Evolutionary conservation across 352 stramenopile species (phyloP).

Genomic region (Pythium folliculosum): DNA sequence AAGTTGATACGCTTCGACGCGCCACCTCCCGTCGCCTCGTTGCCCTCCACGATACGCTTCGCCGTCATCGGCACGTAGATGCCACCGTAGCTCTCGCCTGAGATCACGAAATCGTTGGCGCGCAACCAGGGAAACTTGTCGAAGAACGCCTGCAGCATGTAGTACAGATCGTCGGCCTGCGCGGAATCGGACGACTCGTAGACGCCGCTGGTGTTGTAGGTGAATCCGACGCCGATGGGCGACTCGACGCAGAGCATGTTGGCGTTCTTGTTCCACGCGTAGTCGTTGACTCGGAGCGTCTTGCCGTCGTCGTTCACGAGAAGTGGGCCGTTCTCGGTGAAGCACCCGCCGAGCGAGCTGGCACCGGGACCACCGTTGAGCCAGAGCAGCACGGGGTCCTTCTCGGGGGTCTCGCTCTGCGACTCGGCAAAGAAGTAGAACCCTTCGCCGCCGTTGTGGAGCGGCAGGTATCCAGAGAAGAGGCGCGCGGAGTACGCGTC

Average conservation of each 20-base stretch:
- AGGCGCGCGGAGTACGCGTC: constrained; percentile 46
- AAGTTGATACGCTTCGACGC: constrained; percentile 51
- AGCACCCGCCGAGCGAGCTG: constrained; percentile 60
- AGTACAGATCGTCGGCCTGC: constrained; percentile 77
- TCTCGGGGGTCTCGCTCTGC: constrained; percentile 31
- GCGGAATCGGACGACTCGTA: constrained; percentile 77
- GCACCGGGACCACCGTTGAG: constrained; percentile 66
- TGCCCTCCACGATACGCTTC: constrained; percentile 57
- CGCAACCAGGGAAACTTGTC: constrained; percentile 81
- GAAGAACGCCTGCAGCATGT: constrained; percentile 84
- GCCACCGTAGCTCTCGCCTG: constrained; percentile 79
- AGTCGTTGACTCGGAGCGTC: constrained; percentile 46
- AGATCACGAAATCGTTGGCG: constrained; percentile 79
- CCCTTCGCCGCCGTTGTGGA: constrained; percentile 52
- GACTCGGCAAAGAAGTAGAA: constrained; percentile 77
- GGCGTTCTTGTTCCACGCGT: constrained; percentile 58
- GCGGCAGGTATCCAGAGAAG: constrained; percentile 60
- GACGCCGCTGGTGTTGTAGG: constrained; percentile 54
- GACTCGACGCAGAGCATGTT: constrained; percentile 68
- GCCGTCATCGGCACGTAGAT: constrained; percentile 76
- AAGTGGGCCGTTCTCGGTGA: constrained; percentile 70
- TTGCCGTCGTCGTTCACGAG: constrained; percentile 55
- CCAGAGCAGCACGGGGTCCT: constrained; percentile 65
- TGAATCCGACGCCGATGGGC: constrained; percentile 66
- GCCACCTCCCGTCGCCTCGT: constrained; percentile 24